Evolutionary conservation across 2,329 filamentous ascomycete species (phyloP), one percentile per base, ranked within the genome.

Genomic region (Waltergamsia citrina): DNA sequence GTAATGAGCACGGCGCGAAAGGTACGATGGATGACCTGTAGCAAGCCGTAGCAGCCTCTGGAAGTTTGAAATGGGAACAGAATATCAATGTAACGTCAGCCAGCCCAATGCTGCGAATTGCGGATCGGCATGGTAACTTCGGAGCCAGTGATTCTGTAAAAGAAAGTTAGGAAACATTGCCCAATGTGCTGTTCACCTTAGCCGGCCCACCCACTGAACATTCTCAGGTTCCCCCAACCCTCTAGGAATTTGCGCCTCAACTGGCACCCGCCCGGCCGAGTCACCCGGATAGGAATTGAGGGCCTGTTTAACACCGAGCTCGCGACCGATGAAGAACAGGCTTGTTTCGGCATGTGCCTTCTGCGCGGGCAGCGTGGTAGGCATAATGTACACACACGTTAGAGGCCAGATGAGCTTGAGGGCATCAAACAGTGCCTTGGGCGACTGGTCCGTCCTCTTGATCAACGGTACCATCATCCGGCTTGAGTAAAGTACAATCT

Each of bases 381-480:
- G 38, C 6, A 52, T 40, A 10, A 52, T 35, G 22, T 49, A 54
- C 15, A 62, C 42, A 2, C 49, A 37, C 6, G 50, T 52, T 15
- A 62, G 47, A 7, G 59, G 59, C 53, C 57, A 63, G 12, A 62
- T 46, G 19, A 61, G 38, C 44, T 51, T 54, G 25, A 62, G 36
- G 2, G 55, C 56, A 19, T 59, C 54, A 34, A 60, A 59, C 25
- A 60, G 40, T 9, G 48, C 45, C 26, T 43, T 47, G 16, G 57
- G 58, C 8, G 54, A 45, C 23, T 19, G 27, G 31, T 52, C 49
- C 8, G 43, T 41, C 23, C 43, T 40, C 3, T 41, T 38, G 8
- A 42, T 35, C 15, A 46, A 41, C 3, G 47, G 45, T 10, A 47
- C 49, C 8, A 60, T 39, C 6, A 47, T 38, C 9, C 15, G 24